phyloP scores from a whole-genome alignment of 2,329 filamentous ascomycete genomes.

The Capronia epimyces region DNA sequence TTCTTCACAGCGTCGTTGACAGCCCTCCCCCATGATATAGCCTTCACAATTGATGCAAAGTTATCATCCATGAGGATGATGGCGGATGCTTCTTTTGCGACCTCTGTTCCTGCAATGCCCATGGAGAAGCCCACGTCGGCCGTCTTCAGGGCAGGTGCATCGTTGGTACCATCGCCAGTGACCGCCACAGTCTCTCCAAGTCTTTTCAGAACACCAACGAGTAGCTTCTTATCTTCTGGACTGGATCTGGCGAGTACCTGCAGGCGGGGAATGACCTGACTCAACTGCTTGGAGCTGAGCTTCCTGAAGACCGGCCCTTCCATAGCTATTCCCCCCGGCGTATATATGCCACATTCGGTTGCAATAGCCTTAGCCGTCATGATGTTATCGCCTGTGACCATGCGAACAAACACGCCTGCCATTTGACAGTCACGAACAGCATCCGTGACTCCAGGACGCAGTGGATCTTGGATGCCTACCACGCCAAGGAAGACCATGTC shows the following conservation, averaged over 20 bases:
- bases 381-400: slow-evolving; percentile 81
- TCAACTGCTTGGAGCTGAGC: slow-evolving; percentile 59
- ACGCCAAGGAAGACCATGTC: slow-evolving; percentile 64
- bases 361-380: slow-evolving; percentile 74
- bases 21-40: slow-evolving; percentile 71
- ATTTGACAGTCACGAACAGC: slow-evolving; percentile 68
- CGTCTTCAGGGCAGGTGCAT: slow-evolving; percentile 75
- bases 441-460: slow-evolving; percentile 67
- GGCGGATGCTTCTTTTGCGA: slow-evolving; percentile 77
- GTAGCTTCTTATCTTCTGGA: slow-evolving; percentile 69
- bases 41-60: slow-evolving; percentile 80
- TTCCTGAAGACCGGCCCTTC: slow-evolving; percentile 75
- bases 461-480: slow-evolving; percentile 75
- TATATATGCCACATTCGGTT: slow-evolving; percentile 69
- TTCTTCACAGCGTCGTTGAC: slow-evolving; percentile 74
- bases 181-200: slow-evolving; percentile 73
- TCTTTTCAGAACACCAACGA: slow-evolving; percentile 66
- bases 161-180: slow-evolving; percentile 78
- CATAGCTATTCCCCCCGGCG: slow-evolving; percentile 63
- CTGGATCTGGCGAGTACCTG: slow-evolving; percentile 69
- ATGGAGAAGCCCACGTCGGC: slow-evolving; percentile 82
- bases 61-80: slow-evolving; percentile 88
- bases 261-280: slow-evolving; percentile 61
- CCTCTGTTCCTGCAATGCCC: slow-evolving; percentile 77
- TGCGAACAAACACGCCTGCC: slow-evolving; percentile 72